Percentiles rank a stretch among this genome's conserved stretches.
phyloP scores from a whole-genome alignment of 208 protist species.

The Vickermania spadyakhi region DNA sequence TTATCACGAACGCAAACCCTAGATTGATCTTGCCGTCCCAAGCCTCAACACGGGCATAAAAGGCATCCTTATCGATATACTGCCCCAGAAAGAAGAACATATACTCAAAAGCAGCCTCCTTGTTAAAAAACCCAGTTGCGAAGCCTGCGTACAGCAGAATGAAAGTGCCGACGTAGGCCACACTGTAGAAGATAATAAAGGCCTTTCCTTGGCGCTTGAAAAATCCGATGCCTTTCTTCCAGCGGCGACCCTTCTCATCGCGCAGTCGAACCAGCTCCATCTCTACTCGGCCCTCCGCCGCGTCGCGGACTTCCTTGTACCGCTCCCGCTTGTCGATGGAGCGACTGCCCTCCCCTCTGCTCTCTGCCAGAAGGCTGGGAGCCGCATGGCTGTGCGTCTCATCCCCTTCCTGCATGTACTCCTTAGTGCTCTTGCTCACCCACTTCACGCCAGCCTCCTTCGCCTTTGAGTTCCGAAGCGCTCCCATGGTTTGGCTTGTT shows the following conservation, averaged over 20 bases:
- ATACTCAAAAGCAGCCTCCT: conserved; percentile 68
- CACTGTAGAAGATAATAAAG: conserved; percentile 55
- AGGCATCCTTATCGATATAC: conserved; percentile 59
- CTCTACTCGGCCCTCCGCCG: conserved; percentile 51
- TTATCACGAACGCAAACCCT: conserved; percentile 86
- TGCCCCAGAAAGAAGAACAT: conserved; percentile 45
- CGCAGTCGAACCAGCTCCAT: conserved; percentile 65
- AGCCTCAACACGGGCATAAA: conserved; percentile 63
- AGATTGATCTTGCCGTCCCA: conserved; percentile 82
- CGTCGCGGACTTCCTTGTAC: conserved; percentile 21
- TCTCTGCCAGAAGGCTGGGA: background rate
- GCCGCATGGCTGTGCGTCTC: conserved; percentile 16
- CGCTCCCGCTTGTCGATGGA: conserved; percentile 13
- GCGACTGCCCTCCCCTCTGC: background rate
- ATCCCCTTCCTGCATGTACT: conserved; percentile 74
- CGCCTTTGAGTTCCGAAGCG: conserved; percentile 31
- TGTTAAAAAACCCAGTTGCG: conserved; percentile 44
- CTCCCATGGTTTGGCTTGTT: background rate
- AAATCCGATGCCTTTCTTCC: conserved; percentile 52
- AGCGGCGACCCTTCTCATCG: conserved; percentile 42
- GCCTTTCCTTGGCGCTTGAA: conserved; percentile 74
- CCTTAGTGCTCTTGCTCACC: conserved; percentile 83
- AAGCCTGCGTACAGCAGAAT: conserved; percentile 62
- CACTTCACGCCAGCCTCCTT: conserved; percentile 28
- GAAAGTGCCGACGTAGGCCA: conserved; percentile 45